phyloP scores from a whole-genome alignment of 2,329 filamentous ascomycete species.

The Apiospora sp. region DNA sequence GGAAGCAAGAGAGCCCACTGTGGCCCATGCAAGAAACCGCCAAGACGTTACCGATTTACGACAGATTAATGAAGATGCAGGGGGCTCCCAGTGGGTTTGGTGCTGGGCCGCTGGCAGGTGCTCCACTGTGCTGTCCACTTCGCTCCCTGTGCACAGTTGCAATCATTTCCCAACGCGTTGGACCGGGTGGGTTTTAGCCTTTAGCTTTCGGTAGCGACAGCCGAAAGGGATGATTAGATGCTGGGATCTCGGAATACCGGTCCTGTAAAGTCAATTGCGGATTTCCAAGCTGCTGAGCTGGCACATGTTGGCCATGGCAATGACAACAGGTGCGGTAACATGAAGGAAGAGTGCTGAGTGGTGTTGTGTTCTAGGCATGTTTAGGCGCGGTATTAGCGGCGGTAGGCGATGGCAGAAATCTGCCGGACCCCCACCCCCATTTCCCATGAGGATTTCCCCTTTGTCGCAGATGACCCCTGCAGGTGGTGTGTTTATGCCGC shows the following conservation, averaged over 20 bases:
- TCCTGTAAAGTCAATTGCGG: background rate
- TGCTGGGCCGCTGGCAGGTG: background rate
- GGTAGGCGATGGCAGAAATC: background rate
- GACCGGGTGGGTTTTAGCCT: background rate
- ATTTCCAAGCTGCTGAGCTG: background rate
- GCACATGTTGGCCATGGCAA: background rate
- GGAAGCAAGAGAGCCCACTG: background rate
- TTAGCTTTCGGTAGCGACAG: conserved; percentile 17
- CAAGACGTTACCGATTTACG: conserved; percentile 14
- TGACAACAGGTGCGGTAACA: background rate
- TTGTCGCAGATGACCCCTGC: conserved; percentile 6
- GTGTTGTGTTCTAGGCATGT: background rate
- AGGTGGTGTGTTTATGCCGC: conserved; percentile 12
- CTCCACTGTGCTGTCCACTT: background rate
- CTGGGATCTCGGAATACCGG: conserved; percentile 13
- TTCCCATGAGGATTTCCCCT: background rate
- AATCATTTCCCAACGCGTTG: conserved; percentile 5
- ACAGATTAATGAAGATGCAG: background rate
- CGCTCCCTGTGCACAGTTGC: background rate
- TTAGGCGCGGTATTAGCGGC: background rate
- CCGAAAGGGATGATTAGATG: background rate
- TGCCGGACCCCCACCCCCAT: background rate
- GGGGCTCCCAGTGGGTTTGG: background rate
- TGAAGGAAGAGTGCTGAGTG: background rate
- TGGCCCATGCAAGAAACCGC: conserved; percentile 6